Evolutionary conservation across 331 rosid genomes (phyloP).

Genomic region (Spiraea crenata): DNA sequence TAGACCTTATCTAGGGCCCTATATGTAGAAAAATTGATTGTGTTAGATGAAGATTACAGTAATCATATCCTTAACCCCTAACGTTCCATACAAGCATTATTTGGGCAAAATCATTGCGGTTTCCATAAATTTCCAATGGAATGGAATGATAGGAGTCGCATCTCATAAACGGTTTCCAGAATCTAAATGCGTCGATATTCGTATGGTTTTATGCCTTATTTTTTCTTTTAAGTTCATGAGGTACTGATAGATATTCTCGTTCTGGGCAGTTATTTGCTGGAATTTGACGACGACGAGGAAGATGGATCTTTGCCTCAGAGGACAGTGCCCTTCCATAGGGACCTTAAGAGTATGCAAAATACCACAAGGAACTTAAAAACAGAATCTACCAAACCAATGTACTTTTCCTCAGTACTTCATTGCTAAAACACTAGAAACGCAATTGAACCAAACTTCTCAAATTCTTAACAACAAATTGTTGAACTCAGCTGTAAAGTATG

Average conservation of each 20-base stretch:
- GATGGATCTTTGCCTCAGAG: constrained; percentile 95
- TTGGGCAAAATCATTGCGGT: not conserved
- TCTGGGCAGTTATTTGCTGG: constrained; percentile 82
- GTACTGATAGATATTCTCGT: constrained; percentile 2
- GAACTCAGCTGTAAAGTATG: not conserved
- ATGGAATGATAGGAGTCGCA: no score
- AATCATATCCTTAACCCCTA: not conserved
- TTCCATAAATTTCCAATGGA: not conserved
- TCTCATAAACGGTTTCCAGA: no score
- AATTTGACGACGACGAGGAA: constrained; percentile 97
- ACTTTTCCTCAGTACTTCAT: not conserved
- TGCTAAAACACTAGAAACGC: not conserved
- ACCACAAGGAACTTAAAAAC: no score
- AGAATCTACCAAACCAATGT: no score
- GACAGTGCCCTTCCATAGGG: constrained; percentile 84
- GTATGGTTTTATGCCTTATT: no score
- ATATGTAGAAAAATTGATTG: not conserved
- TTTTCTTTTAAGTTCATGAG: no score
- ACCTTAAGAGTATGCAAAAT: not conserved
- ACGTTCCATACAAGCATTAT: not conserved
- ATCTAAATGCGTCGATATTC: no score
- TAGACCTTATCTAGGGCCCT: not conserved
- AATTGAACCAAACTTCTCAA: constrained; percentile 6
- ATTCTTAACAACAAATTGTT: no score
- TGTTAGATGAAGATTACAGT: not conserved